phyloP scores from a whole-genome alignment of 305 asterid genomes.

The Euphrasia arctica region DNA sequence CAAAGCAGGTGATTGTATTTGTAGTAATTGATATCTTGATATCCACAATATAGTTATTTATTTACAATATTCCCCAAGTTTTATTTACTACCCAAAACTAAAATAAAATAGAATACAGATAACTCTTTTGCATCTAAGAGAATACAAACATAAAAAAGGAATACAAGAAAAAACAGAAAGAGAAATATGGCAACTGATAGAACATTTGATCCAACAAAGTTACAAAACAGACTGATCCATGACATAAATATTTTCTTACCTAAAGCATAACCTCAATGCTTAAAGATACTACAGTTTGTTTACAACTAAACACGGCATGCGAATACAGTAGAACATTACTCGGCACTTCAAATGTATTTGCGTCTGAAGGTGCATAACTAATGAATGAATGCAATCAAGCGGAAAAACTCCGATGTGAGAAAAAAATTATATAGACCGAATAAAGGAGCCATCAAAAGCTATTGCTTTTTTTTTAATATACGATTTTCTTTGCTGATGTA shows the following conservation, averaged over 20 bases:
- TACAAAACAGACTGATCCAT: constrained; percentile 17
- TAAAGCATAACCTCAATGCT: not conserved
- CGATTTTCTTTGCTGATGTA: constrained; percentile 23
- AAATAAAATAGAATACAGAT: too few species aligned
- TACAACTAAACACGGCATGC: constrained; percentile 15
- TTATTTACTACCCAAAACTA: too few species aligned
- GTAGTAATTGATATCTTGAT: too few species aligned
- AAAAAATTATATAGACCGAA: constrained; percentile 1
- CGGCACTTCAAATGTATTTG: constrained; percentile 20
- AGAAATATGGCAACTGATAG: not conserved
- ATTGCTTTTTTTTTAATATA: constrained; percentile 8
- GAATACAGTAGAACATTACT: constrained; percentile 9
- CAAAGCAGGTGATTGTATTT: too few species aligned
- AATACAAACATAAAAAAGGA: too few species aligned
- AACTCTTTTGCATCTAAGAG: too few species aligned
- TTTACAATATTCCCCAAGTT: too few species aligned
- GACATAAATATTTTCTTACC: constrained; percentile 14
- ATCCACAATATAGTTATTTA: too few species aligned
- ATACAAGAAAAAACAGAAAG: too few species aligned
- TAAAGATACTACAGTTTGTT: not conserved
- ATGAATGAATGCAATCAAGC: constrained; percentile 51
- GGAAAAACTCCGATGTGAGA: constrained; percentile 12
- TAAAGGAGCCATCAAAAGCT: too few species aligned
- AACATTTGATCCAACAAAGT: constrained; percentile 17
- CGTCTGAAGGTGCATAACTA: constrained; percentile 36